Evolutionary conservation across 2,329 filamentous ascomycete species (phyloP).

Genomic region (Zymoseptoria tritici): DNA sequence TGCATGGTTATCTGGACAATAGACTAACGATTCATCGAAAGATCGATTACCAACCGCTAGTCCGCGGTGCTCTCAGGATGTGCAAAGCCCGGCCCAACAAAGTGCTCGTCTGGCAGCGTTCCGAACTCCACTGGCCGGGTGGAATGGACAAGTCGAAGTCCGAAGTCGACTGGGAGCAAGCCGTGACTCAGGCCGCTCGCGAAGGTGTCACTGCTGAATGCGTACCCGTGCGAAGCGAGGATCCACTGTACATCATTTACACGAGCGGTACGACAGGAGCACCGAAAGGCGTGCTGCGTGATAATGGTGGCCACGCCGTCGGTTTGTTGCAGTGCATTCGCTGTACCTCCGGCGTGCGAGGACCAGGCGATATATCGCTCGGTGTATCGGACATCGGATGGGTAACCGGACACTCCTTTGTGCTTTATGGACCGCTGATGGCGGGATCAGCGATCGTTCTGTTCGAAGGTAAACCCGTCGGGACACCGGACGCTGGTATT

Average conservation of each 20-base stretch:
- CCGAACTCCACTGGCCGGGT: constrained; percentile 63
- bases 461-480: constrained; percentile 90
- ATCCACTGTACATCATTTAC: constrained; percentile 78
- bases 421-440: constrained; percentile 79
- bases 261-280: constrained; percentile 58
- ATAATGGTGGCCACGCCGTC: constrained; percentile 81
- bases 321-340: constrained; percentile 68
- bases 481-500: constrained; percentile 76
- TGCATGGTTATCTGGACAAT: neutral
- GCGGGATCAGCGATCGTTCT: constrained; percentile 78
- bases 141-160: constrained; percentile 56
- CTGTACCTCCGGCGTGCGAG: constrained; percentile 74
- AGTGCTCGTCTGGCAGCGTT: constrained; percentile 76
- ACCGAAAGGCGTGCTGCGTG: constrained; percentile 78
- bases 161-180: constrained; percentile 70
- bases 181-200: constrained; percentile 62
- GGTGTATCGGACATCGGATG: constrained; percentile 84
- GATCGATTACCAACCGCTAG: constrained; percentile 58
- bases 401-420: constrained; percentile 83
- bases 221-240: constrained; percentile 69
- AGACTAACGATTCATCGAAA: neutral
- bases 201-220: constrained; percentile 62
- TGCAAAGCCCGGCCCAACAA: constrained; percentile 64
- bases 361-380: constrained; percentile 75
- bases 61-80: constrained; percentile 62